Evolutionary conservation across 352 stramenopile genomes (phyloP).

Genomic region (Pythium aristosporum): DNA sequence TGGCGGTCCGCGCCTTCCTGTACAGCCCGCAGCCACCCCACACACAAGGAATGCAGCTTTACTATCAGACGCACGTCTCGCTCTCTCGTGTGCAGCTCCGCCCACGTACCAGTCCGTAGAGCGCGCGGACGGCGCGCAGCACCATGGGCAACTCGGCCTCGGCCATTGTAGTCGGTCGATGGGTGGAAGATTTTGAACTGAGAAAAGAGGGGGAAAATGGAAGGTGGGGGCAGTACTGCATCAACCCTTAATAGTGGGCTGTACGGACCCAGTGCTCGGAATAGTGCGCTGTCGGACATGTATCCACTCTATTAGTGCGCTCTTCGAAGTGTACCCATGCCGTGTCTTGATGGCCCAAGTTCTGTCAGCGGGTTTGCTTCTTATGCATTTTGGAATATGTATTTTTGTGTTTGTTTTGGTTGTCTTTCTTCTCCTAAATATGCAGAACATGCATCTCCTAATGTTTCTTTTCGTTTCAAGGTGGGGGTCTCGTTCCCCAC

Average conservation of each 20-base stretch:
- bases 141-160: conserved; percentile 40
- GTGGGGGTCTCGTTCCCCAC: background rate
- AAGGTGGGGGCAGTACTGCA: background rate
- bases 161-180: conserved; percentile 7
- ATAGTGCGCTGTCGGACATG: background rate
- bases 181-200: conserved; percentile 6
- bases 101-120: conserved; percentile 59
- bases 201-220: conserved; percentile 9
- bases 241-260: conserved; percentile 1
- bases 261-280: background rate
- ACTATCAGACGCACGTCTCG: too few species aligned
- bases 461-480: conserved; percentile 13
- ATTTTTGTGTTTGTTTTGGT: conserved; percentile 15
- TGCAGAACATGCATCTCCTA: conserved; percentile 17
- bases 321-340: conserved; percentile 2
- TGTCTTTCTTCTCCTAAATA: conserved; percentile 16
- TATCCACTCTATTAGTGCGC: conserved; percentile 8
- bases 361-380: too few species aligned
- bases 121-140: conserved; percentile 50
- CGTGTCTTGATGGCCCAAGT: too few species aligned
- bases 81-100: background rate
- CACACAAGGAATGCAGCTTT: too few species aligned
- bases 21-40: too few species aligned
- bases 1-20: conserved; percentile 62
- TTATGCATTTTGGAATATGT: conserved; percentile 13